Conservation (phyloP, 768 basidiomycete genomes). For the Russula ochroleuca region DNA sequence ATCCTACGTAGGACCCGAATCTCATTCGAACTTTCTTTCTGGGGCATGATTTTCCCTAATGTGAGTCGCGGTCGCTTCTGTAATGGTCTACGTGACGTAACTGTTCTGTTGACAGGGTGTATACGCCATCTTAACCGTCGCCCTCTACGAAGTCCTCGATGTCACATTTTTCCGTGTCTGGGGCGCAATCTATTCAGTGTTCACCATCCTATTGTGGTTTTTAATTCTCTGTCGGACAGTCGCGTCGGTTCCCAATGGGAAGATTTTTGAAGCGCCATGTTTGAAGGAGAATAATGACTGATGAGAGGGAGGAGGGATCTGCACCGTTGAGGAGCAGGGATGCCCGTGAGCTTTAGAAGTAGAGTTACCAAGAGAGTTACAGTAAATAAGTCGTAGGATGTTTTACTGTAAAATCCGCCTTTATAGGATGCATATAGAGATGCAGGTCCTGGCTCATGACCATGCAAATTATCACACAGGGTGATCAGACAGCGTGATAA, state of each 20-base stretch:
- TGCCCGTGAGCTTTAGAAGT: not conserved
- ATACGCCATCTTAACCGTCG: slow-evolving; percentile 60
- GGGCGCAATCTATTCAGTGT: slow-evolving; percentile 52
- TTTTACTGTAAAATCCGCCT: too few species aligned
- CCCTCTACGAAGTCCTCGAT: slow-evolving; percentile 46
- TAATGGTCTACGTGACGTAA: not conserved
- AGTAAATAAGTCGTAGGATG: not conserved
- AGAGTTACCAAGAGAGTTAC: too few species aligned
- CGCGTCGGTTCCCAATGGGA: slow-evolving; percentile 34
- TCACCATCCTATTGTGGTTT: slow-evolving; percentile 51
- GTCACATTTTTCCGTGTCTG: slow-evolving; percentile 53
- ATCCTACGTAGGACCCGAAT: slow-evolving; percentile 41
- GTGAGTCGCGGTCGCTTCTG: slow-evolving; percentile 37
- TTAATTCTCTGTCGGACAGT: slow-evolving; percentile 45
- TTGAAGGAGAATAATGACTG: slow-evolving; percentile 32
- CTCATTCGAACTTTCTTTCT: slow-evolving; percentile 54
- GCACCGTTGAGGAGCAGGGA: not conserved
- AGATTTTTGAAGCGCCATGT: slow-evolving; percentile 44
- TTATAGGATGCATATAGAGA: too few species aligned
- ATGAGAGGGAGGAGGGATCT: not conserved
- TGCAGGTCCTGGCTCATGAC: too few species aligned
- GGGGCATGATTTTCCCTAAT: slow-evolving; percentile 71
- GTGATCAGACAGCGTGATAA: too few species aligned
- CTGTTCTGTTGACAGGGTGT: slow-evolving; percentile 48
- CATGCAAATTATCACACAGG: too few species aligned